Evolutionary conservation across 768 basidiomycete species (phyloP).

Genomic region (Calocera viscosa): DNA sequence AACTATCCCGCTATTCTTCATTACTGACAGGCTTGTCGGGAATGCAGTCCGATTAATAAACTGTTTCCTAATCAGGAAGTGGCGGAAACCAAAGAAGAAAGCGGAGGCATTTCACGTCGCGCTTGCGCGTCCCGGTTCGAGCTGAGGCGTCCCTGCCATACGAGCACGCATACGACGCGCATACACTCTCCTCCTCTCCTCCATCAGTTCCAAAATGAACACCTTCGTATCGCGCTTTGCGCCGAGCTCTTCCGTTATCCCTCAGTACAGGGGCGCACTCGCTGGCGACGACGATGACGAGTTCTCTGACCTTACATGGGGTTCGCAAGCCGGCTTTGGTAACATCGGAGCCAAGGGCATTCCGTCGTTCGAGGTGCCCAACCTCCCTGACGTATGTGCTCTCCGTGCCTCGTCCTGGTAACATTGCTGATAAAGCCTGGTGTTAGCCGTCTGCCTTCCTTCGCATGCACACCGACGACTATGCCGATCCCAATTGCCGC

Average conservation of each 20-base stretch:
- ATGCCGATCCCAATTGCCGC: conserved; percentile 81
- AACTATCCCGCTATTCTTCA: too few relatives aligned
- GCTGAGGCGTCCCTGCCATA: conserved; percentile 3
- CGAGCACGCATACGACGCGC: background rate
- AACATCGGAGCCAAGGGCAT: conserved; percentile 52
- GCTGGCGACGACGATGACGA: conserved; percentile 33
- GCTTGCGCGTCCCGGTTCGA: conserved; percentile 2
- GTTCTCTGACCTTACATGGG: conserved; percentile 61
- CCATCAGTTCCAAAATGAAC: conserved; percentile 13
- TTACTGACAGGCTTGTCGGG: too few relatives aligned
- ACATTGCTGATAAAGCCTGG: background rate
- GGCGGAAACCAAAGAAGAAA: background rate
- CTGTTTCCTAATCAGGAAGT: background rate
- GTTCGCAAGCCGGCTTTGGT: conserved; percentile 72
- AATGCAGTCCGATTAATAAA: background rate
- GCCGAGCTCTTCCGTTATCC: conserved; percentile 8
- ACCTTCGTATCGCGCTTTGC: conserved; percentile 17
- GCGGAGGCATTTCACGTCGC: conserved; percentile 4
- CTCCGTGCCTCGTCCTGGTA: background rate
- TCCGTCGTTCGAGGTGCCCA: conserved; percentile 59
- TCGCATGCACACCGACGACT: conserved; percentile 87
- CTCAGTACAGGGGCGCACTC: background rate
- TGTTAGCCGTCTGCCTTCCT: conserved; percentile 79
- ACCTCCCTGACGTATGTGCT: conserved; percentile 58
- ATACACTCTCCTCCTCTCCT: background rate